Evolutionary conservation across 139 green algal genomes (phyloP).

Genomic region (Coelastrella sp.): DNA sequence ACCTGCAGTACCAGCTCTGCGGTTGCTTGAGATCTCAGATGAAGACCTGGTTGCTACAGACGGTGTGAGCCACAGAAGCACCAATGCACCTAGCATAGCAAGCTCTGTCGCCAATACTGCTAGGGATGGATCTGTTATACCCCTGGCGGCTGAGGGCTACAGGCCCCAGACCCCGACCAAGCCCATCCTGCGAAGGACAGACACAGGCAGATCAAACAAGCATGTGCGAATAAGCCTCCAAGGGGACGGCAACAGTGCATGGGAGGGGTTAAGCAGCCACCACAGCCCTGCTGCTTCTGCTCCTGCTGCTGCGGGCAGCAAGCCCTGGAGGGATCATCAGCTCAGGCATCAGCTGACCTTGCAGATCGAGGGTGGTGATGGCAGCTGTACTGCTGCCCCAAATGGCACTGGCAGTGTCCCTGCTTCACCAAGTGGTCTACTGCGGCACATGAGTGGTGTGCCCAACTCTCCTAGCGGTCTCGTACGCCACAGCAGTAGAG

Average conservation of each 20-base stretch:
- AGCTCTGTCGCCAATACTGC: neutral
- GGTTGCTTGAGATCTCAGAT: conserved; percentile 9
- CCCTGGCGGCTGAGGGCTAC: neutral
- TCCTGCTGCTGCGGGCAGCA: neutral
- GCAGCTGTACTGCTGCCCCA: neutral
- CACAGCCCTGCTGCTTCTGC: neutral
- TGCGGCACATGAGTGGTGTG: neutral
- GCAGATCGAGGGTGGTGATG: neutral
- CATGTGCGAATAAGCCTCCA: neutral
- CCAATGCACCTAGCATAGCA: neutral
- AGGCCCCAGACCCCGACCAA: neutral
- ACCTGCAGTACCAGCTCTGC: conserved; percentile 1
- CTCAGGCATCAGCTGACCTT: neutral
- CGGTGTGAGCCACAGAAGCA: neutral
- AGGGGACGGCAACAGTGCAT: neutral
- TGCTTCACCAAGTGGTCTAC: too few relatives aligned
- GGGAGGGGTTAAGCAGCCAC: neutral
- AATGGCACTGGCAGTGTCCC: neutral
- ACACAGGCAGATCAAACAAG: neutral
- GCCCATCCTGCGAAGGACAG: neutral
- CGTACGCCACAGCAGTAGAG: neutral
- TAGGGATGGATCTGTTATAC: neutral
- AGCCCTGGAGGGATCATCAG: neutral
- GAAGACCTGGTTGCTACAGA: neutral
- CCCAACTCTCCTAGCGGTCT: neutral